These are phyloP conservation scores for Kurtzmaniella quercitrusa DNA, from an alignment of 1,139 yeast genomes.

Conservation along the genomic window DNA sequence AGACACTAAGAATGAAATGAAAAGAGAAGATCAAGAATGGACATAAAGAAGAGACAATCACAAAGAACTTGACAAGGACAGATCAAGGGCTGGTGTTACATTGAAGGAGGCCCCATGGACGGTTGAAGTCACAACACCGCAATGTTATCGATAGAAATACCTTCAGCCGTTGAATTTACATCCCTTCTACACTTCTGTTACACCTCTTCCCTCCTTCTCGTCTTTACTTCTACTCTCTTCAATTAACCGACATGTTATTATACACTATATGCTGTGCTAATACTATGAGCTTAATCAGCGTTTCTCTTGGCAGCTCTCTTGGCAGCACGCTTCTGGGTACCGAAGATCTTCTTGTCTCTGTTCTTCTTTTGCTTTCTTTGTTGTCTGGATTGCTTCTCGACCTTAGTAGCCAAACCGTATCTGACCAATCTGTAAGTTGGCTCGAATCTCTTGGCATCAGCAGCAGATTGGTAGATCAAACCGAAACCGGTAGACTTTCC, in stretches of 20 bases:
- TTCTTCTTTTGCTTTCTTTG: conserved; percentile 99
- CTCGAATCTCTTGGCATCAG: conserved; percentile 98
- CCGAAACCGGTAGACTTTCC: conserved; percentile 99
- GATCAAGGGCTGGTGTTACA: too few relatives aligned
- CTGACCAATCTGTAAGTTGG: conserved; percentile 99
- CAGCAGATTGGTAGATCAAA: conserved; percentile 96
- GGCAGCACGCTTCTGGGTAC: conserved; percentile 96
- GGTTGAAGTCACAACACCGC: too few relatives aligned
- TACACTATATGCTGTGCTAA: conserved; percentile 7
- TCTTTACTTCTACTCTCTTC: background rate
- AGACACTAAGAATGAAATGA: too few relatives aligned
- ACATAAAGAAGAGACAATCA: too few relatives aligned
- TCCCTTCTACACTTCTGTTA: background rate
- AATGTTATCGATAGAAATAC: too few relatives aligned
- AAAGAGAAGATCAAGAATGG: too few relatives aligned
- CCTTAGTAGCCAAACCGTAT: conserved; percentile 95
- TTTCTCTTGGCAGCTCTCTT: conserved; percentile 79
- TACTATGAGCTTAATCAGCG: conserved; percentile 38
- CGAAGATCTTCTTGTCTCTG: conserved; percentile 98
- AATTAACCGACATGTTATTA: conserved; percentile 9
- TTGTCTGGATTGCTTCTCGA: conserved; percentile 98
- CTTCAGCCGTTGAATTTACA: too few relatives aligned
- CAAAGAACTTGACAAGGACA: too few relatives aligned
- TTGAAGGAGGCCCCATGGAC: too few relatives aligned
- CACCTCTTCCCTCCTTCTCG: background rate